Evolutionary conservation across 1,284 basidiomycete species (phyloP), one percentile per base, ranked within the genome.

Genomic region (Fomitopsis palustris): DNA sequence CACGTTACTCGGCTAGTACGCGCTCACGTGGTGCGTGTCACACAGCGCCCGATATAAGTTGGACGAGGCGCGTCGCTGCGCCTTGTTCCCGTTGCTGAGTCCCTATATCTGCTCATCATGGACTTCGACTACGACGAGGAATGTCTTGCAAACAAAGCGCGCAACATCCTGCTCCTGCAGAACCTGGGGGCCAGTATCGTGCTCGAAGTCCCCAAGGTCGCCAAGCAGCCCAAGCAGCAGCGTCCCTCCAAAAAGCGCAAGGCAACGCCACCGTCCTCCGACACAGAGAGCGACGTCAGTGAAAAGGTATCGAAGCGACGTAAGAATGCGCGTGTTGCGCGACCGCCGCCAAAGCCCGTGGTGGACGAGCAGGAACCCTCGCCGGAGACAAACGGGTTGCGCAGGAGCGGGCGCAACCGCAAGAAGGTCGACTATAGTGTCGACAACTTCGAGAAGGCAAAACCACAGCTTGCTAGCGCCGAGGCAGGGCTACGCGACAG

Each of bases 401-500:
- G 90, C 33, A 77, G 90, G 55, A 92, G 90, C 67, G 75, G 80
- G 39, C 79, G 90, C 53, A 85, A 86, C 62, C 75, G 78, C 1
- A 87, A 85, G 67, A 73, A 66, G n/a, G 69, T 83, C 3, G 77
- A 87, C 70, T 86, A 89, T 68, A 78, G 71, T 2, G 72, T 73
- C 23, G 72, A 74, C 4, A 60, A 61, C n/a, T 54, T 56, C 9
- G 55, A 63, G 45, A 58, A 59, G 12, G 51, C 56, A 10, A 56
- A 63, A 19, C 58, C 67, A 42, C 57, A 58, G 17, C 42, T 68
- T 37, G 52, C 67, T 43, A 65, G 58, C 57, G 58, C 56, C 29
- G 41, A 61, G 39, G 65, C 66, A 39, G 53, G 63, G 21, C 57
- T 59, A 53, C 53, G 53, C 39, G 64, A 61, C 39, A 65, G 65